Evolutionary conservation across 2,329 filamentous ascomycete genomes (phyloP).

Genomic region (Arthrobotrys iridis): DNA sequence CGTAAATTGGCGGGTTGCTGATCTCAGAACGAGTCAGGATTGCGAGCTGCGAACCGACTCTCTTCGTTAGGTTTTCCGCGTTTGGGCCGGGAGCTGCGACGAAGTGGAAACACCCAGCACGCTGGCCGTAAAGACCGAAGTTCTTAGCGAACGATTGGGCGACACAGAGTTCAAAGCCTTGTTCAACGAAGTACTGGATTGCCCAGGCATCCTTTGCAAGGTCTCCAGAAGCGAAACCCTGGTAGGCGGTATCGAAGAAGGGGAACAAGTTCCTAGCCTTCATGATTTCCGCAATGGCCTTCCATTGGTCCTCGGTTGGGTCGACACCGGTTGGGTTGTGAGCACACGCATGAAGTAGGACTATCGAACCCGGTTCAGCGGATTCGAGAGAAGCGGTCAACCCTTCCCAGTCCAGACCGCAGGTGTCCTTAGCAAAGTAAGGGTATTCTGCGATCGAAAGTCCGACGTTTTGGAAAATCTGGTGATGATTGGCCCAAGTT

Average conservation of each 20-base stretch:
- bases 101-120: conserved; percentile 94
- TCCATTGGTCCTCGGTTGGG: conserved; percentile 91
- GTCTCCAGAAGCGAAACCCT: conserved; percentile 94
- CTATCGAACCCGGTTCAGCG: conserved; percentile 84
- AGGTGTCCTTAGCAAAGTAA: conserved; percentile 99
- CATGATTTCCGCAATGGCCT: conserved; percentile 84
- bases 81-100: conserved; percentile 72
- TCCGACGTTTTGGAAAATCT: conserved; percentile 92
- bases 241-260: conserved; percentile 99
- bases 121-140: conserved; percentile 91
- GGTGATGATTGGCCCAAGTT: conserved; percentile 98
- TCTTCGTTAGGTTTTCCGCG: conserved; percentile 84
- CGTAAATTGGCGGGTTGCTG: conserved; percentile 97
- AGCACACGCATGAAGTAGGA: conserved; percentile 95
- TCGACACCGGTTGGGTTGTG: conserved; percentile 98
- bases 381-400: conserved; percentile 89
- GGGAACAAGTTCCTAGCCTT: conserved; percentile 88
- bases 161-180: conserved; percentile 88
- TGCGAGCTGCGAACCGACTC: conserved; percentile 96
- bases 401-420: conserved; percentile 95
- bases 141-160: conserved; percentile 94
- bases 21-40: conserved; percentile 96
- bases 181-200: conserved; percentile 88
- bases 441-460: conserved; percentile 93
- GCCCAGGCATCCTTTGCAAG: conserved; percentile 93